Evolutionary conservation across 2,329 filamentous ascomycete genomes (phyloP).

Genomic region (Cladorrhinum sp.): DNA sequence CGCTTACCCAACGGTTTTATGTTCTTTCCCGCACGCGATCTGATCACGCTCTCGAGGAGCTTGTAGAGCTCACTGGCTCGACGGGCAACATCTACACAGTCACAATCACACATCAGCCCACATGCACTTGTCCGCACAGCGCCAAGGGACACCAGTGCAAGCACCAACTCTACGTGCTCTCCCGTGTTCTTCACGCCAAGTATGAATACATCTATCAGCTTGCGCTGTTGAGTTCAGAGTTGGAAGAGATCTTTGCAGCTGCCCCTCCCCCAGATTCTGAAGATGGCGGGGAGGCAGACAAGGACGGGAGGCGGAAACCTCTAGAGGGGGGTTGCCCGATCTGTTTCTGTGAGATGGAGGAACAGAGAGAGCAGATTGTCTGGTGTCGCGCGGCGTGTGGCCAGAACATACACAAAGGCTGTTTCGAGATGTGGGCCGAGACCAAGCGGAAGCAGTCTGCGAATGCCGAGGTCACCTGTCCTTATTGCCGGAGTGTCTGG

Average conservation of each 20-base stretch:
- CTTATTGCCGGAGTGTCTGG: slow-evolving; percentile 60
- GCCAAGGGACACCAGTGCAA: slow-evolving; percentile 59
- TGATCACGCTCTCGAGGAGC: slow-evolving; percentile 43
- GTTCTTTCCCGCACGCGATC: slow-evolving; percentile 40
- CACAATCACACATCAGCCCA: slow-evolving; percentile 47
- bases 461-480: slow-evolving; percentile 50
- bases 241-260: slow-evolving; percentile 54
- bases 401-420: slow-evolving; percentile 53
- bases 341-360: slow-evolving; percentile 50
- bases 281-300: slow-evolving; percentile 24
- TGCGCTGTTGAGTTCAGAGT: slow-evolving; percentile 56
- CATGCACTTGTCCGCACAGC: slow-evolving; percentile 56
- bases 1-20: slow-evolving; percentile 40
- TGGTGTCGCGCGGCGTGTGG: slow-evolving; percentile 52
- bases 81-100: slow-evolving; percentile 66
- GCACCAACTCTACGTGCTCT: slow-evolving; percentile 60
- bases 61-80: slow-evolving; percentile 57
- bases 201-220: slow-evolving; percentile 58
- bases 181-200: slow-evolving; percentile 56
- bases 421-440: slow-evolving; percentile 53
- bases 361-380: slow-evolving; percentile 38
- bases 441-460: slow-evolving; percentile 40
- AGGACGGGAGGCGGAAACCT: slow-evolving; percentile 44
- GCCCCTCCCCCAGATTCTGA: slow-evolving; percentile 48
- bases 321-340: slow-evolving; percentile 56